phyloP scores from a whole-genome alignment of 768 basidiomycete genomes.

The Terana coerulea region DNA sequence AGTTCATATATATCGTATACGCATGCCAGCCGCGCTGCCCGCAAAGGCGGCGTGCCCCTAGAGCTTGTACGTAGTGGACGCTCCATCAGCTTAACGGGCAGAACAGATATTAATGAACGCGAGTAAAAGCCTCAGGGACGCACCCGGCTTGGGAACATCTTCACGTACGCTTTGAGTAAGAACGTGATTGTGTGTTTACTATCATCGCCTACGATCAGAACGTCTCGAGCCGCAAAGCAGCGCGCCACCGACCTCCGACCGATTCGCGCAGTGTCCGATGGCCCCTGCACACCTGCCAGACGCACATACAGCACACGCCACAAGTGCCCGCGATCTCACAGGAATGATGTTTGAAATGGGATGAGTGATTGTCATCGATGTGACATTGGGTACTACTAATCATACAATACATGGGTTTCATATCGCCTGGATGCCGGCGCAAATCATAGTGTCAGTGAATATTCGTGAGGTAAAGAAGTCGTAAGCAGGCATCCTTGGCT shows the following conservation, averaged over 20 bases:
- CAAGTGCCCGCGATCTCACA: neutral
- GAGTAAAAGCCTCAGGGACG: neutral
- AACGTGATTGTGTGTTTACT: too few species aligned
- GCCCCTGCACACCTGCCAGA: neutral
- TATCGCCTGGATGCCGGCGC: neutral
- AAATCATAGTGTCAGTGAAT: neutral
- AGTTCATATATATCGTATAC: neutral
- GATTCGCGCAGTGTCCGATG: neutral
- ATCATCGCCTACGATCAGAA: neutral
- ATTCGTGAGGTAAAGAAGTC: too few species aligned
- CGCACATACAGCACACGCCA: neutral
- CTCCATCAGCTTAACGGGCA: neutral
- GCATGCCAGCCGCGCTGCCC: neutral
- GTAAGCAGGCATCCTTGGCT: neutral
- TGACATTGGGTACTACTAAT: neutral
- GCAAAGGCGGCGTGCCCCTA: neutral
- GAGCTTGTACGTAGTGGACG: neutral
- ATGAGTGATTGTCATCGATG: neutral
- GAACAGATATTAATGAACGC: neutral
- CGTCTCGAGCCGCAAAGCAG: neutral
- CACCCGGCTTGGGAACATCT: neutral
- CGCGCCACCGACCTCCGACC: neutral
- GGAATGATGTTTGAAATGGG: neutral
- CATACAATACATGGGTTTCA: constrained; percentile 1
- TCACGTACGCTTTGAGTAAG: too few species aligned